Base-by-base conservation (phyloP, 805 yeast genomes). In the Tetrapisispora namnaoensis region DNA sequence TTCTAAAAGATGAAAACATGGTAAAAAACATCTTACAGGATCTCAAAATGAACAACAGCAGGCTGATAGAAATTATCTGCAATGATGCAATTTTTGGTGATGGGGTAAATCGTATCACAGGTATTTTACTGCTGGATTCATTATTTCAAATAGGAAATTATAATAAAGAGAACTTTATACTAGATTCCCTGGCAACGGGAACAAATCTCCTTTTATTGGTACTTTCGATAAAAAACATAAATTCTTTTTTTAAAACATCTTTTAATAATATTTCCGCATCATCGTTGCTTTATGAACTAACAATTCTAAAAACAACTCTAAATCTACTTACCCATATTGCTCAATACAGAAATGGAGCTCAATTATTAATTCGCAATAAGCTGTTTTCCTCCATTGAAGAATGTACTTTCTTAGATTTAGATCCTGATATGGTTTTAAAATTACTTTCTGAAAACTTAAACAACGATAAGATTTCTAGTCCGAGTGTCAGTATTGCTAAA, bases 21-120 rank as follows among this genome's bases (percentile, higher is more conserved):
- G 64, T 77, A 10, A 67, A 69, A 14, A 80, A 78, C 44, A 63
- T 82, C 17, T 61, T 77, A 46, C 73, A 72, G n/a, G 74, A 77
- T 24, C 67, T 88, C 42, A 75, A 78, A 49, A 55, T 70, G 41
- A 73, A 83, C 3, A 75, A 80, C 34, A 95, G 83, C 50, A 75
- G 77, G 53, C 67, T 88, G 46, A 71, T 87, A 27, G 81, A 78
- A 18, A 72, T 77, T 1, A 73, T 88, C 32, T 82, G 87, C 59
- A 80, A 78, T 51, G 98, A 93, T 67, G 82, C 93, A 0, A 76
- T 87, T 16, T 73, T 79, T 47, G 88, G 90, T 2, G 93, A 85
- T 55, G 93, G 91, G 1, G 70, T 83, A 0, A 76, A 83, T 8
- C 76, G 93, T 55, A 75, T 89, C 11, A 80, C 91, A 0, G 82